A percentile compares a stretch with the other conserved stretches of the same genome.
These are phyloP conservation scores for Xerocomellus dryophilus DNA, from an alignment of 768 basidiomycete species.

Conservation along the genomic window DNA sequence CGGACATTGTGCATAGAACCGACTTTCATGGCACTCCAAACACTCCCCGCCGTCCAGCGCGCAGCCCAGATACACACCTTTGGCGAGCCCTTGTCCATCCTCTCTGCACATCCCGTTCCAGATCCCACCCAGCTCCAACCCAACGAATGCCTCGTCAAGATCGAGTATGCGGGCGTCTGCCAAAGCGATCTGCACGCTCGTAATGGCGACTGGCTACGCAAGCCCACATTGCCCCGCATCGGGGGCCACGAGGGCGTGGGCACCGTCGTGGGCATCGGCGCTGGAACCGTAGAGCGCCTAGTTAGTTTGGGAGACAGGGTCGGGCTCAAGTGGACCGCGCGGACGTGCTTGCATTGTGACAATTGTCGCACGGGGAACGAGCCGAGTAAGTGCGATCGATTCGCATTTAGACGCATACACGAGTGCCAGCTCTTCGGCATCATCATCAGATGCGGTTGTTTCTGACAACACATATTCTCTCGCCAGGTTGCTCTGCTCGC, in stretches of 20 bases:
- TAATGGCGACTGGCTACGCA: slow-evolving; percentile 37
- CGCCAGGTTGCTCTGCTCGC: slow-evolving; percentile 12
- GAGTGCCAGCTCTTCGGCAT: too few relatives aligned
- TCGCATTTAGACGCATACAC: too few relatives aligned
- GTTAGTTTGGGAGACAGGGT: slow-evolving; percentile 40
- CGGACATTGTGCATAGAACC: too few relatives aligned
- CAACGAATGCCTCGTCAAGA: slow-evolving; percentile 38
- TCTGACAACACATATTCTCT: background rate
- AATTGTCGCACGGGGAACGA: slow-evolving; percentile 39
- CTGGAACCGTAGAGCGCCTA: slow-evolving; percentile 28
- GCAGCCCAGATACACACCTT: slow-evolving; percentile 23
- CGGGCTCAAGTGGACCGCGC: slow-evolving; percentile 44
- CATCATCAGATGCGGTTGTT: background rate
- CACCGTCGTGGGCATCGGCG: slow-evolving; percentile 42
- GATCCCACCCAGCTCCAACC: slow-evolving; percentile 15
- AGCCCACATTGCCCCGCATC: slow-evolving; percentile 32
- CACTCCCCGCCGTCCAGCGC: slow-evolving; percentile 24
- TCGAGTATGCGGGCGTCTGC: slow-evolving; percentile 43
- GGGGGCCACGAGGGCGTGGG: slow-evolving; percentile 51
- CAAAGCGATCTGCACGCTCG: slow-evolving; percentile 41
- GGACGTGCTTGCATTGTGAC: slow-evolving; percentile 40
- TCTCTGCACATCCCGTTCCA: slow-evolving; percentile 17
- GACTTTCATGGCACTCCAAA: background rate
- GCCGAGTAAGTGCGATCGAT: slow-evolving; percentile 17
- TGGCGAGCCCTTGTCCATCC: slow-evolving; percentile 12